phyloP scores from a whole-genome alignment of 2,329 filamentous ascomycete species.

The Ophiognomonia clavigignenti-juglandacearum region DNA sequence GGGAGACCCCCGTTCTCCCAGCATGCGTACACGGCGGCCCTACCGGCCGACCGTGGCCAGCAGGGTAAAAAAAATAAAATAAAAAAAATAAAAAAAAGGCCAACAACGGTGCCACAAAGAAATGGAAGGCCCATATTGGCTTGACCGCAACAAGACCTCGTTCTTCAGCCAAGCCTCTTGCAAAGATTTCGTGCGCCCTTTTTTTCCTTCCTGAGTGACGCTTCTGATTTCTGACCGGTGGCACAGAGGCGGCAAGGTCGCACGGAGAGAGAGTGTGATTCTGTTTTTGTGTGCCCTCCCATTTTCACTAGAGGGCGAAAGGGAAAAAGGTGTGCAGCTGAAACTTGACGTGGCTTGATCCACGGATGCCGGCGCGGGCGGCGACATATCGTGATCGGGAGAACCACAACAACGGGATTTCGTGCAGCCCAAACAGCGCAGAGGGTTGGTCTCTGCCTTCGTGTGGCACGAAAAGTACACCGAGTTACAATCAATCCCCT shows the following conservation, averaged over 20 bases:
- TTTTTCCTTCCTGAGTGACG: background rate
- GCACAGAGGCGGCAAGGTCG: constrained; percentile 3
- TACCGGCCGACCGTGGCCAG: too few species aligned
- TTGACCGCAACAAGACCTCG: background rate
- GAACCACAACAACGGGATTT: constrained; percentile 12
- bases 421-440: constrained; percentile 1
- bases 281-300: too few species aligned
- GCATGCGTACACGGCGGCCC: too few species aligned
- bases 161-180: constrained; percentile 12
- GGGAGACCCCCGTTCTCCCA: too few species aligned
- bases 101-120: too few species aligned
- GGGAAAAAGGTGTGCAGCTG: too few species aligned
- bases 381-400: constrained; percentile 13
- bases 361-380: constrained; percentile 14
- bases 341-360: constrained; percentile 10
- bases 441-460: background rate
- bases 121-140: background rate
- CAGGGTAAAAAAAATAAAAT: too few species aligned
- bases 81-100: too few species aligned
- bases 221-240: constrained; percentile 4
- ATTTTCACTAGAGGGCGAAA: too few species aligned
- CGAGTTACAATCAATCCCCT: too few species aligned
- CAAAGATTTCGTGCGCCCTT: constrained; percentile 1
- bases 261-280: background rate
- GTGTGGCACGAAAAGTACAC: constrained; percentile 5